Evolutionary conservation across 192 early-diverging fungal genomes (phyloP), one percentile per base, ranked within the genome.

Genomic region (Umbelopsis sp.): DNA sequence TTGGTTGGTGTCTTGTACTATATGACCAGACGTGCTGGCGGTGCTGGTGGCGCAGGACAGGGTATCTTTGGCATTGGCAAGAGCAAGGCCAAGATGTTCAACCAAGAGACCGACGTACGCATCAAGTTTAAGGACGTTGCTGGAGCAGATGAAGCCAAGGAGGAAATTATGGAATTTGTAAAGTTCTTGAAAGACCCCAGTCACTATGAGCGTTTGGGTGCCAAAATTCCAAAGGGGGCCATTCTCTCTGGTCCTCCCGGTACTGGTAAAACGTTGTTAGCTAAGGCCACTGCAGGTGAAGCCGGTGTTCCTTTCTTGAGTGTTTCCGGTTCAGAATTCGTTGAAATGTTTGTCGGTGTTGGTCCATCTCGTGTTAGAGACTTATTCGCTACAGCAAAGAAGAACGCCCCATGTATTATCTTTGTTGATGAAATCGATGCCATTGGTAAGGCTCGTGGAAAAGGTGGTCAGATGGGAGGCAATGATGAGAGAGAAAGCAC

Each of bases 81-180:
- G 79, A 93, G 91, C 45, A 87, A 91, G 48, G 97, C 97, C 20
- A 92, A 92, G 80, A 79, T 98, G 82, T 98, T 90, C 84, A 98
- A 97, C 86, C 92, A 95, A 75, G 95, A 98, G 78, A 92, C 91
- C 1, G 93, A 95, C 44, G 90, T 98, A 55, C 86, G 93, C 66
- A 92, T 97, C 52, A 95, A 94, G 72, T 98, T 98, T 82, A 96
- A 96, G 86, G 97, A 98, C 80, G 95, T 98, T 1, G 97, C 97
- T 13, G 97, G 97, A 5, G 94, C 94, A 87, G 95, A 98, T 85
- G 97, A 98, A 79, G 97, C 95, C 50, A 98, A 98, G 87, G 90
- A 94, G 75, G 97, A 98, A 83, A 98, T 98, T 68, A 97, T 98
- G 95, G 97, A 98, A 87, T 98, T 98, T 91, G 97, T 98, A 65